phyloP scores from a whole-genome alignment of 139 green algal genomes.

The Pleodorina starrii region DNA sequence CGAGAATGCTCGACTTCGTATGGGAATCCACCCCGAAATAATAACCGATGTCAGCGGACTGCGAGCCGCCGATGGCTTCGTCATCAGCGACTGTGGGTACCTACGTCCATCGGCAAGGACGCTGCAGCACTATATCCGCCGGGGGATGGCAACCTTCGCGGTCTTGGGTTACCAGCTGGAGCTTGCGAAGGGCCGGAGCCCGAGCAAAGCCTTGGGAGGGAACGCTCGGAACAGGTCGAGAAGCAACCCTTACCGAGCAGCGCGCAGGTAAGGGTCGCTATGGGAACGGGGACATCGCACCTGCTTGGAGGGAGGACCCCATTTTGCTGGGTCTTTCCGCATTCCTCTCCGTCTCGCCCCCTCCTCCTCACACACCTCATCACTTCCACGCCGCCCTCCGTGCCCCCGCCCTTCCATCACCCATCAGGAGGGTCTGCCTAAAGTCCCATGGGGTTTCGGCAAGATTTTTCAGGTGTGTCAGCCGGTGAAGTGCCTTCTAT shows the following conservation, averaged over 20 bases:
- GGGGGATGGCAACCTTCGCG: background rate
- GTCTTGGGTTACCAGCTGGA: background rate
- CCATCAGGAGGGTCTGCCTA: background rate
- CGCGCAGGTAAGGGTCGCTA: background rate
- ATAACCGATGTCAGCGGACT: too few relatives aligned
- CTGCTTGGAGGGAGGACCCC: background rate
- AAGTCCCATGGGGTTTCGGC: slow-evolving; percentile 56
- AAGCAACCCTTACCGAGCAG: background rate
- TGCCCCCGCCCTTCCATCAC: background rate
- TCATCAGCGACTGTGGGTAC: background rate
- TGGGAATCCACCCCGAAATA: background rate
- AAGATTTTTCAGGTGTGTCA: slow-evolving; percentile 62
- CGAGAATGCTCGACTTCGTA: slow-evolving; percentile 32
- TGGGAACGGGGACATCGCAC: background rate
- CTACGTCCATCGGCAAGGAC: background rate
- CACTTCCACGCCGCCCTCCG: background rate
- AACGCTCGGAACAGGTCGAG: background rate
- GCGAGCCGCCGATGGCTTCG: background rate
- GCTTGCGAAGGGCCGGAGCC: background rate
- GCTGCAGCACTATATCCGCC: slow-evolving; percentile 10
- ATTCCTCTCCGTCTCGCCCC: background rate
- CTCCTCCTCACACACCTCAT: background rate
- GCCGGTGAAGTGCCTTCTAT: too few relatives aligned
- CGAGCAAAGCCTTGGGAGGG: background rate
- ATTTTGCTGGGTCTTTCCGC: background rate